phyloP scores from a whole-genome alignment of 2,329 filamentous ascomycete species.

The Venturia asperata region DNA sequence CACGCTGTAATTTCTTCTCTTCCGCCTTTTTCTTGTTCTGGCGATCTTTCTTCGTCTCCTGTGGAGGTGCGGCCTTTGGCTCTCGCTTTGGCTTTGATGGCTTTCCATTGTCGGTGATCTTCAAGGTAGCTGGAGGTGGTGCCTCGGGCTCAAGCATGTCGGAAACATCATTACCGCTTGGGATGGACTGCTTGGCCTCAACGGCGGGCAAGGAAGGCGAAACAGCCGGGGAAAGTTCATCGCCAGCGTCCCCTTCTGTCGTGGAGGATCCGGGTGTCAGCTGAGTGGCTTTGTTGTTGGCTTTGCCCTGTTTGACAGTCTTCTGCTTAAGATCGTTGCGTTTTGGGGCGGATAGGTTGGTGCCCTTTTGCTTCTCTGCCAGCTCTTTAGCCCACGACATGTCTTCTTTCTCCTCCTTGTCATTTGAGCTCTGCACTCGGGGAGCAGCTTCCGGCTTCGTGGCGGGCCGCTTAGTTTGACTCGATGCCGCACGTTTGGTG shows the following conservation, averaged over 20 bases:
- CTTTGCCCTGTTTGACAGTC: constrained; percentile 56
- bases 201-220: constrained; percentile 53
- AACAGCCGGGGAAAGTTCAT: constrained; percentile 64
- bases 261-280: constrained; percentile 58
- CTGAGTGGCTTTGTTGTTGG: constrained; percentile 25
- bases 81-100: constrained; percentile 51
- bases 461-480: neutral
- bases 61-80: constrained; percentile 47
- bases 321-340: constrained; percentile 32
- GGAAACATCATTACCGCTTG: constrained; percentile 62
- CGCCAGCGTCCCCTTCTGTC: constrained; percentile 68
- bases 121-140: constrained; percentile 65
- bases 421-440: neutral
- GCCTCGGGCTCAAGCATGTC: constrained; percentile 81
- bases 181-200: constrained; percentile 34
- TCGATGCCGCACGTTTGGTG: neutral
- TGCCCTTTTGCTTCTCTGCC: constrained; percentile 18
- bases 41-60: constrained; percentile 89
- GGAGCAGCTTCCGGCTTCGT: neutral
- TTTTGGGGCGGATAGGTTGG: constrained; percentile 13
- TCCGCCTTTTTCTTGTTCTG: constrained; percentile 88
- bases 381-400: constrained; percentile 18
- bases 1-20: constrained; percentile 64
- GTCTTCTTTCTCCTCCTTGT: constrained; percentile 19
- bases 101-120: constrained; percentile 63